phyloP scores from a whole-genome alignment of 495 filamentous ascomycete genomes.

The Pyronema omphalodes region DNA sequence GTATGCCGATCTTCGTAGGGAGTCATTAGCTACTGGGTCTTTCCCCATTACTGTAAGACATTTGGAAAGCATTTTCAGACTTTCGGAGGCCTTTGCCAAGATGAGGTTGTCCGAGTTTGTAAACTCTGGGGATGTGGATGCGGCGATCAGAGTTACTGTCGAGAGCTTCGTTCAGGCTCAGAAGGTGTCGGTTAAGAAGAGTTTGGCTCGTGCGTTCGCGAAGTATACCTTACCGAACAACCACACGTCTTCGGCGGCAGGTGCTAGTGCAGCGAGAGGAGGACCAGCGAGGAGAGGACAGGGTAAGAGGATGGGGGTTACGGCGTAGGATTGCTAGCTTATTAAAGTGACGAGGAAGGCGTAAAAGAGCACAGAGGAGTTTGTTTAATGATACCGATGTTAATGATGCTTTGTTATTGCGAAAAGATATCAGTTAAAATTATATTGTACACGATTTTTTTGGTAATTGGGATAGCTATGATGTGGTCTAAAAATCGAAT shows the following conservation, averaged over 20 bases:
- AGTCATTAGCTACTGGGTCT: constrained; percentile 78
- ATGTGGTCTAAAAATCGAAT: no score
- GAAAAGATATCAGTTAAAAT: no score
- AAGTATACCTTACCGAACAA: constrained; percentile 50
- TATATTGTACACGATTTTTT: no score
- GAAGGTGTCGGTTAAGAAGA: constrained; percentile 96
- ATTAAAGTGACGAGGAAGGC: no score
- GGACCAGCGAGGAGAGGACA: not conserved
- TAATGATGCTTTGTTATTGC: no score
- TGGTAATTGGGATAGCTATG: no score
- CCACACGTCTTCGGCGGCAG: not conserved
- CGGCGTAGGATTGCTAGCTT: not conserved
- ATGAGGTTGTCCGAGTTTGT: constrained; percentile 95
- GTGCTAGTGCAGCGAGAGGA: not conserved
- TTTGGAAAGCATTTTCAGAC: constrained; percentile 90
- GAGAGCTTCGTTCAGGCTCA: constrained; percentile 92
- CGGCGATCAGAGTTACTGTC: constrained; percentile 90
- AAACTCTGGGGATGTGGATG: constrained; percentile 74
- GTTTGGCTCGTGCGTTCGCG: constrained; percentile 84
- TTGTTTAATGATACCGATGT: no score
- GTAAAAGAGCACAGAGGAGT: no score
- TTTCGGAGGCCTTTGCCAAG: constrained; percentile 90
- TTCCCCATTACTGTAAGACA: constrained; percentile 99
- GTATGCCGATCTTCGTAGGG: constrained; percentile 90
- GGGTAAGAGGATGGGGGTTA: not conserved